These are phyloP conservation scores for Yamadazyma sp. DNA, from an alignment of 1,139 yeast species.

Conservation along the genomic window DNA sequence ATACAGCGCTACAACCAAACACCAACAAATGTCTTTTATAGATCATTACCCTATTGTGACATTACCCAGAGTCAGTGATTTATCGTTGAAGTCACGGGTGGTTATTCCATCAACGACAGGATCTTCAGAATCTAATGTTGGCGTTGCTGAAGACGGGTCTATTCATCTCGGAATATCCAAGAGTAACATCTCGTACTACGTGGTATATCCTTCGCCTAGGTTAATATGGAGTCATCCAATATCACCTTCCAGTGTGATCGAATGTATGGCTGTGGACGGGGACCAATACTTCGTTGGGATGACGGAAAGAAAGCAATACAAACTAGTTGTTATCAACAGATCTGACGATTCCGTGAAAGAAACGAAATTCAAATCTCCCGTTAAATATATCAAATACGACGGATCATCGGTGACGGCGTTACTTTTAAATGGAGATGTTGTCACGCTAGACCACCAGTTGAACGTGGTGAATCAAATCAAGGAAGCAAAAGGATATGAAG, in stretches of 20 bases:
- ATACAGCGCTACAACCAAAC: background rate
- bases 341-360: constrained; percentile 25
- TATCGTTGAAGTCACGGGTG: constrained; percentile 28
- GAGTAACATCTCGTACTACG: constrained; percentile 69
- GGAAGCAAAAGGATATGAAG: constrained; percentile 3
- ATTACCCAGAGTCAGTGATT: constrained; percentile 42
- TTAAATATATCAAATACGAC: constrained; percentile 37
- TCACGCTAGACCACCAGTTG: constrained; percentile 23
- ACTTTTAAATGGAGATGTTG: constrained; percentile 44
- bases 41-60: constrained; percentile 41
- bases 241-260: constrained; percentile 58
- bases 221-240: constrained; percentile 72
- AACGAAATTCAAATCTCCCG: constrained; percentile 20
- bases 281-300: constrained; percentile 40
- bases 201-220: constrained; percentile 79
- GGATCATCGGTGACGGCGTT: constrained; percentile 33
- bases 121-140: constrained; percentile 7
- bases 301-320: constrained; percentile 47
- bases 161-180: constrained; percentile 72
- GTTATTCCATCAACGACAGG: constrained; percentile 28
- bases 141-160: constrained; percentile 22
- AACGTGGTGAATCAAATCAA: constrained; percentile 6
- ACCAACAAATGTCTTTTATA: constrained; percentile 25
- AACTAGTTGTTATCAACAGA: constrained; percentile 29
- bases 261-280: constrained; percentile 39